phyloP scores from a whole-genome alignment of 257 asterid species.

The Gardenia jasminoides region DNA sequence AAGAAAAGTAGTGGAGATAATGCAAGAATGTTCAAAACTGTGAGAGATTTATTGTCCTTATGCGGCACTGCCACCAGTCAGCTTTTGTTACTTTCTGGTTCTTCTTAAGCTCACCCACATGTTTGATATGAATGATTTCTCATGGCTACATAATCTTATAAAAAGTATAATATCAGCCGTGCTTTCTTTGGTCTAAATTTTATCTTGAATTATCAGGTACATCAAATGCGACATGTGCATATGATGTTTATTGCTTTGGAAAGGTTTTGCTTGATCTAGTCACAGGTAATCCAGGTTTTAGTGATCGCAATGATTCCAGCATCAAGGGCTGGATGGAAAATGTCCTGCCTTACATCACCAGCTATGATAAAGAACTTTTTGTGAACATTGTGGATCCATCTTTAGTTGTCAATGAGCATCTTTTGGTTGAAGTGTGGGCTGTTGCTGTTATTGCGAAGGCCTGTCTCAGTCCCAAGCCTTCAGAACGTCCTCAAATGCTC shows the following conservation, averaged over 20 bases:
- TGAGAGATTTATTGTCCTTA: not conserved
- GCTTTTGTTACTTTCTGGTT: not conserved
- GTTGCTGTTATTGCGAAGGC: slow-evolving; percentile 12
- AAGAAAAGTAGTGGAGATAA: not conserved
- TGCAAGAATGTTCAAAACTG: not conserved
- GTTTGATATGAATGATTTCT: not conserved
- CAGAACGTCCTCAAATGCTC: slow-evolving; percentile 53
- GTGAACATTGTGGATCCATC: slow-evolving; percentile 1
- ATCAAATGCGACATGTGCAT: too few species aligned
- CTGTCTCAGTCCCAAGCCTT: slow-evolving; percentile 3
- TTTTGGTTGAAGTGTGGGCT: not conserved
- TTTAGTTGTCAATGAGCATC: not conserved
- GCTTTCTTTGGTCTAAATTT: too few species aligned
- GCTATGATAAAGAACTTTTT: not conserved
- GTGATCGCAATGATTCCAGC: not conserved
- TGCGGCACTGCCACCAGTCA: not conserved
- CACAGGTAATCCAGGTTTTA: not conserved
- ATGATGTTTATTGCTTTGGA: slow-evolving; percentile 17
- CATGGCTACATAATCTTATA: not conserved
- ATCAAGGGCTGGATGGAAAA: slow-evolving; percentile 20
- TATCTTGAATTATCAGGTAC: too few species aligned
- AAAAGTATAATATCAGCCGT: not conserved
- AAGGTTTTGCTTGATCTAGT: slow-evolving; percentile 10
- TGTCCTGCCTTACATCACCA: slow-evolving; percentile 37
- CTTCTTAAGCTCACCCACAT: not conserved